A percentile compares a stretch with the other conserved stretches of the same genome.
These are phyloP conservation scores for Yarrowia sp. DNA, from an alignment of 805 yeast species.

Conservation along the genomic window DNA sequence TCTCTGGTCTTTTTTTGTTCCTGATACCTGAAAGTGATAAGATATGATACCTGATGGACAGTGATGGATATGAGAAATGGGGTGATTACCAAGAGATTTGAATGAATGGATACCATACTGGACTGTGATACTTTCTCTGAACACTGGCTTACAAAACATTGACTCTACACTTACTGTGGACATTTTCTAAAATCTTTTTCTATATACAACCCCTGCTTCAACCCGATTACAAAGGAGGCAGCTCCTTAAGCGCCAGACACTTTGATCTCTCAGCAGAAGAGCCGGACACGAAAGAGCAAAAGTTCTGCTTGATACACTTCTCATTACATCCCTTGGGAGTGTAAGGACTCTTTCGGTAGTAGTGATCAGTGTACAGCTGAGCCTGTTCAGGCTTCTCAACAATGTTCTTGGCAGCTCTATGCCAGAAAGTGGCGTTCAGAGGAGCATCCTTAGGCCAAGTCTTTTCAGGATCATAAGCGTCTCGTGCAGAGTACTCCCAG, in stretches of 20 bases:
- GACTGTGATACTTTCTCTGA: no score
- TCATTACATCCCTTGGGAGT: not conserved
- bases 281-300: not conserved
- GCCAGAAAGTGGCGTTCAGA: conserved; percentile 68
- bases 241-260: not conserved
- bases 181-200: not conserved
- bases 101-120: no score
- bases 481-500: conserved; percentile 49
- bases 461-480: conserved; percentile 48
- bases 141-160: no score
- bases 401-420: conserved; percentile 32
- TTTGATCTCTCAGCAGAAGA: not conserved
- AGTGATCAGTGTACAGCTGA: not conserved
- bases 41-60: no score
- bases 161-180: no score
- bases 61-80: no score
- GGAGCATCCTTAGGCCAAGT: conserved; percentile 63
- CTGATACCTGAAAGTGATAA: no score
- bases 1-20: no score
- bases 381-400: not conserved
- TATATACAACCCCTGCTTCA: not conserved
- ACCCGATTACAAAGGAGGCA: not conserved
- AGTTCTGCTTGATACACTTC: not conserved
- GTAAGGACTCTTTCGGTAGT: conserved; percentile 13
- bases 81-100: no score